These are phyloP conservation scores for Daldinia decipiens DNA, from an alignment of 495 filamentous ascomycete genomes.

Conservation along the genomic window DNA sequence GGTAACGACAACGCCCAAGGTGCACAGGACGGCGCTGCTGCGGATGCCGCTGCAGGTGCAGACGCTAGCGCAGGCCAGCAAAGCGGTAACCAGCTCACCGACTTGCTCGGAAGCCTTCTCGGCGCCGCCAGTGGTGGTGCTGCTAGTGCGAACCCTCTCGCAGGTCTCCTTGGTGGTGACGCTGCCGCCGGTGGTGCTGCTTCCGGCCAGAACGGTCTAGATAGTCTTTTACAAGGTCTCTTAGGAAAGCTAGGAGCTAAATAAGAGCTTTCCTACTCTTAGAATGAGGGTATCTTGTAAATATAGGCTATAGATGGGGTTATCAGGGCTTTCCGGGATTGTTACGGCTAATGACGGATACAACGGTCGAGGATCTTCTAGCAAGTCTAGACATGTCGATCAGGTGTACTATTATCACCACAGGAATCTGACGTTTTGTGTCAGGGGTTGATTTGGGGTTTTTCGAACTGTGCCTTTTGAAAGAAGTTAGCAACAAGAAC, in stretches of 20 bases:
- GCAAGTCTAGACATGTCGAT: constrained; percentile 46
- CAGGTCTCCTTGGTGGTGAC: constrained; percentile 29
- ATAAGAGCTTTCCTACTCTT: constrained; percentile 11
- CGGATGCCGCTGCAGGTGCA: too few relatives aligned
- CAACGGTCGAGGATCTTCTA: constrained; percentile 29
- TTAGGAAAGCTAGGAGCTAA: constrained; percentile 5
- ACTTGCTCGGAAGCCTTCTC: constrained; percentile 23
- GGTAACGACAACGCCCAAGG: constrained; percentile 11
- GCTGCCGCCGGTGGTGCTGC: constrained; percentile 1
- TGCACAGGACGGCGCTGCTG: too few relatives aligned
- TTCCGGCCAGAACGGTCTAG: background rate
- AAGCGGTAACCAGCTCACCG: constrained; percentile 29
- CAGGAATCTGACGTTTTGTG: constrained; percentile 9
- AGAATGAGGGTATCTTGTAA: constrained; percentile 22
- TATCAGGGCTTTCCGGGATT: constrained; percentile 8
- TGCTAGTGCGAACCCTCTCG: constrained; percentile 12
- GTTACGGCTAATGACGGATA: constrained; percentile 4
- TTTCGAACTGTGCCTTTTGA: constrained; percentile 19
- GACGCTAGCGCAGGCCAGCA: constrained; percentile 20
- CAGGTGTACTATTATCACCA: constrained; percentile 19
- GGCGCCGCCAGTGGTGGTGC: background rate
- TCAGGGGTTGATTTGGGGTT: constrained; percentile 6
- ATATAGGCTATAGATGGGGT: constrained; percentile 25
- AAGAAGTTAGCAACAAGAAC: constrained; percentile 22
- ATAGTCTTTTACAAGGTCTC: constrained; percentile 26